A percentile compares a stretch with the other conserved stretches of the same genome.
These are phyloP conservation scores for Daldinia eschscholtzii DNA, from an alignment of 2,329 filamentous ascomycete genomes.

Conservation along the genomic window DNA sequence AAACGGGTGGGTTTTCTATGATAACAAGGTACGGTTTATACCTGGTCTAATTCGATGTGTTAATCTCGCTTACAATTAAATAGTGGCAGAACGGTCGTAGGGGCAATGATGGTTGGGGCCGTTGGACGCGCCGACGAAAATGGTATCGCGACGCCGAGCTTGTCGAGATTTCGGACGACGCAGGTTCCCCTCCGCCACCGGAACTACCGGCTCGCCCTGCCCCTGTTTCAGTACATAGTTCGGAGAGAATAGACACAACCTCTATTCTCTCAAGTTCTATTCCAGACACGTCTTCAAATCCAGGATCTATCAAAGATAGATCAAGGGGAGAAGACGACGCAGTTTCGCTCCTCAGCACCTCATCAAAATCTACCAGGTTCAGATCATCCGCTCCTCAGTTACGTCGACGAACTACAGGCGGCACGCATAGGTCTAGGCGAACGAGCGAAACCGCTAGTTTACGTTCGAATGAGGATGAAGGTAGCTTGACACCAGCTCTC, in stretches of 20 bases:
- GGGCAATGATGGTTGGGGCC: constrained; percentile 90
- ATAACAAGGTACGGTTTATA: constrained; percentile 80
- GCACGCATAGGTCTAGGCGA: constrained; percentile 56
- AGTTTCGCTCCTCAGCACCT: constrained; percentile 50
- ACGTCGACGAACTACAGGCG: constrained; percentile 46
- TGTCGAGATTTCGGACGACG: constrained; percentile 73
- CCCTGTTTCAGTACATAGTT: constrained; percentile 43
- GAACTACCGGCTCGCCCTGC: constrained; percentile 48
- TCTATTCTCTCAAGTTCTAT: constrained; percentile 31
- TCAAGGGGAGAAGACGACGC: constrained; percentile 48
- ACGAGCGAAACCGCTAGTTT: constrained; percentile 58
- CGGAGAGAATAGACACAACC: constrained; percentile 33
- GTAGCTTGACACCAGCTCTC: constrained; percentile 52
- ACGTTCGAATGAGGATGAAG: constrained; percentile 54
- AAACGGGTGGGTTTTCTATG: constrained; percentile 96
- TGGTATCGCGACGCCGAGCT: constrained; percentile 98
- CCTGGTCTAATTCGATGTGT: neutral
- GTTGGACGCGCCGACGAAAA: constrained; percentile 92
- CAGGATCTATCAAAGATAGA: constrained; percentile 26
- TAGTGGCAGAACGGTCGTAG: constrained; percentile 91
- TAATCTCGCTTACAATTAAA: constrained; percentile 20
- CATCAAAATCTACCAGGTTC: constrained; percentile 50
- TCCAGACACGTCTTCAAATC: constrained; percentile 34
- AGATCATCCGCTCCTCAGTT: constrained; percentile 43
- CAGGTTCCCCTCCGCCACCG: constrained; percentile 46